Base-by-base conservation (phyloP, 139 green algal genomes). In the Haematococcus lacustris region DNA sequence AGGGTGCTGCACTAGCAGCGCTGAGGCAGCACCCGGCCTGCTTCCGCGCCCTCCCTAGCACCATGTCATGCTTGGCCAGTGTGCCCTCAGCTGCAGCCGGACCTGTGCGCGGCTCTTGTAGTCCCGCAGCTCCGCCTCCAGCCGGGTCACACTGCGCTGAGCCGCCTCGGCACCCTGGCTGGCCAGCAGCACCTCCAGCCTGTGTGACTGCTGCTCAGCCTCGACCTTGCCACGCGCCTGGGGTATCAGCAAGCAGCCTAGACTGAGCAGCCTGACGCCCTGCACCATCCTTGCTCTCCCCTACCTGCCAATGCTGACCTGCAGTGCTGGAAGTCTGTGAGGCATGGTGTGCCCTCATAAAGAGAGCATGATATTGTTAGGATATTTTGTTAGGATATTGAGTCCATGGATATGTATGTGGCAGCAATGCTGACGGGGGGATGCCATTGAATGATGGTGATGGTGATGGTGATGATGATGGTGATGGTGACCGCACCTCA, bases 21-120 rank as follows among this genome's bases (percentile, higher is more conserved):
- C n/a, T n/a, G n/a, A n/a, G n/a, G n/a, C n/a, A n/a, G n/a, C n/a
- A n/a, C n/a, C n/a, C n/a, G n/a, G n/a, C n/a, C n/a, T n/a, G n/a
- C n/a, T n/a, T n/a, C n/a, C n/a, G n/a, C n/a, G n/a, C n/a, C n/a
- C n/a, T n/a, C n/a, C n/a, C n/a, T n/a, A n/a, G n/a, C n/a, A n/a
- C n/a, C n/a, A n/a, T n/a, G n/a, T n/a, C n/a, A n/a, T n/a, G n/a
- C n/a, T n/a, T n/a, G n/a, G n/a, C n/a, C n/a, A n/a, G n/a, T n/a
- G n/a, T n/a, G n/a, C n/a, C n/a, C n/a, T n/a, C n/a, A n/a, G n/a
- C n/a, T n/a, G n/a, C 25, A 32, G 57, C 5, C 64, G 5, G 66
- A 85, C 80, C 80, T 83, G 77, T 38, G 82, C 82, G 33, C 82
- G 41, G 40, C 68, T 70, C 38, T 78, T 82, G 78, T 88, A 88